Evolutionary conservation across 352 stramenopile genomes (phyloP), one percentile per base, ranked within the genome.

Genomic region (Pythium phragmitis): DNA sequence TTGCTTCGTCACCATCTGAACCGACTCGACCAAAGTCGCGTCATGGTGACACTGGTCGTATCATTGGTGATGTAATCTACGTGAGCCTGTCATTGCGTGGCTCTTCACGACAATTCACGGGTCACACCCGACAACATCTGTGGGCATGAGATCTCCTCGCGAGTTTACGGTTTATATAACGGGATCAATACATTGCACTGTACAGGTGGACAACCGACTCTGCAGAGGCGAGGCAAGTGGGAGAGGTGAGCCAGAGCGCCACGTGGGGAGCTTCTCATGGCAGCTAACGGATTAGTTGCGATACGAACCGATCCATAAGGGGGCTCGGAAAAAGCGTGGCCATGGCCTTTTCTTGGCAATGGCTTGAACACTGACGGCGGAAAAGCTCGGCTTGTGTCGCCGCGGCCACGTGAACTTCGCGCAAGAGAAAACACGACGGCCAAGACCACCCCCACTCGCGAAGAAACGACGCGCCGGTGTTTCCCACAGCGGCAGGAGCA

Each of bases 181-280:
- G 0, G 26, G 26, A 30, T 30, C 26, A 30, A 5, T 30, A 3
- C 26, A 5, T 30, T 30, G 26, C 26, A 30, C 26, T 30, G 26
- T 30, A 30, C 26, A 30, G 26, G 26, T 30, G 26, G 46, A 34
- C 21, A 54, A 19, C 28, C 39, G 21, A 9, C 46, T 54, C 48
- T 54, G 48, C 48, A 54, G 23, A 54, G 48, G 48, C 48, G 48
- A 13, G 48, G 26, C 47, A 3, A 30, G 4, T 12, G 34, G 47
- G 47, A 30, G n/a, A 23, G 48, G 28, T 54, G 48, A 54, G 48
- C 48, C 48, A 54, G 48, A 41, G 28, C 48, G 17, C 26, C 26
- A 54, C n/a, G 26, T 54, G 28, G 48, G 16, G 42, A 3, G 42
- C 42, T 48, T 8, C n/a, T 43, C 37, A 17, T 43, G 37, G 37